Conservation (phyloP, 768 basidiomycete species). For the Leucocoprinus sp. region DNA sequence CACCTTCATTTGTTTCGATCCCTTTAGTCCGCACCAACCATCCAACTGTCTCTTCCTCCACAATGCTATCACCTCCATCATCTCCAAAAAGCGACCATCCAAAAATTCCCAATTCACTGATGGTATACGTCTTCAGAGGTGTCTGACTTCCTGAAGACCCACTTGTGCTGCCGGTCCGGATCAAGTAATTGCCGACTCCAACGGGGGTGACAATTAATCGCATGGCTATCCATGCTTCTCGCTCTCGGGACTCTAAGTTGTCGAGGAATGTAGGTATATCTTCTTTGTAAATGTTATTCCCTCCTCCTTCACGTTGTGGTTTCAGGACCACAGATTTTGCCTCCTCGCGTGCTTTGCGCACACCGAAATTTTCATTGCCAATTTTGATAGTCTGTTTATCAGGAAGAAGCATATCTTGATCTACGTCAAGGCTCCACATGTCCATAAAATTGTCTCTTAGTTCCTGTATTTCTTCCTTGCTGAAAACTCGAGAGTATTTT, state of each 20-base stretch:
- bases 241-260: slow-evolving; percentile 46
- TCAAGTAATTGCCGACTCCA: slow-evolving; percentile 61
- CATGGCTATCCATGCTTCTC: slow-evolving; percentile 94
- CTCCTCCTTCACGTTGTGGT: slow-evolving; percentile 97
- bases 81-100: slow-evolving; percentile 76
- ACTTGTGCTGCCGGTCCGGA: slow-evolving; percentile 54
- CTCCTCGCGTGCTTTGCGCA: slow-evolving; percentile 41
- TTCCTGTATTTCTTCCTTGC: slow-evolving; percentile 34
- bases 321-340: slow-evolving; percentile 74
- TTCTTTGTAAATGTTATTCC: slow-evolving; percentile 88
- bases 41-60: slow-evolving; percentile 62
- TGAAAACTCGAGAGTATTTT: slow-evolving; percentile 26
- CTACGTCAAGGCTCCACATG: slow-evolving; percentile 77
- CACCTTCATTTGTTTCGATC: slow-evolving; percentile 86
- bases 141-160: slow-evolving; percentile 19
- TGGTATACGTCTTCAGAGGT: slow-evolving; percentile 55
- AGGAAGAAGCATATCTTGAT: slow-evolving; percentile 25
- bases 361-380: slow-evolving; percentile 30
- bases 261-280: slow-evolving; percentile 76
- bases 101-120: slow-evolving; percentile 89
- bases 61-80: slow-evolving; percentile 22
- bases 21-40: slow-evolving; percentile 88
- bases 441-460: slow-evolving; percentile 77
- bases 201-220: slow-evolving; percentile 77
- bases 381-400: slow-evolving; percentile 20